Base-by-base conservation (phyloP, 345 rosid species). In the Arabidopsis suecica region DNA sequence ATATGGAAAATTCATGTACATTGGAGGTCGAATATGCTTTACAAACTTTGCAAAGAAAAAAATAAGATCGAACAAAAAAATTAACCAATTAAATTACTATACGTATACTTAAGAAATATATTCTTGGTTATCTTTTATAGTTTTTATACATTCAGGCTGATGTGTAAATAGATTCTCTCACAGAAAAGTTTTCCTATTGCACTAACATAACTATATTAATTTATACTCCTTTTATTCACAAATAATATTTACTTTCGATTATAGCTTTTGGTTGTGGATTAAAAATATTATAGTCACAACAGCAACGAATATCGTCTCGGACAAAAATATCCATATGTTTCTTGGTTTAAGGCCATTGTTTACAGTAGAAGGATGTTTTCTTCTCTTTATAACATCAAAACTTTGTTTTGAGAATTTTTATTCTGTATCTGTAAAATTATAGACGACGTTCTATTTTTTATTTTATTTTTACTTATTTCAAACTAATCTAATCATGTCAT, bases 71-170 rank as follows among this genome's bases (percentile, higher is more conserved):
- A 62, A 34, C 49, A 23, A 69, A 68, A 3, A n/a, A 8, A 7
- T 44, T 61, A 68, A 65, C 76, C 72, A 78, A 59, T 49, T 58
- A 78, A 41, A 72, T 23, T 78, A 58, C 40, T 58, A 58, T 50
- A 78, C 77, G 73, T 78, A 71, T 60, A 49, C 57, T 47, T 58
- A 11, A 28, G 42, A 78, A 71, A 71, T 65, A 58, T 71, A 72
- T 72, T 78, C 77, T 65, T 78, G 61, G 68, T 78, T 78, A 78
- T 78, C 77, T 41, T 78, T 78, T 71, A n/a, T 37, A 20, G 68
- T 38, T 63, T 28, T 64, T 45, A 53, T 71, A 65, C 33, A 58
- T 72, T 65, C 73, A 41, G 65, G 77, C 68, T 78, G 81, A 78
- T 59, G 77, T 78, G 77, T 71, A 78, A 59, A 58, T 65, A 71